These are phyloP conservation scores for Talaromyces rugulosus DNA, from an alignment of 2,329 filamentous ascomycete genomes.

Conservation along the genomic window DNA sequence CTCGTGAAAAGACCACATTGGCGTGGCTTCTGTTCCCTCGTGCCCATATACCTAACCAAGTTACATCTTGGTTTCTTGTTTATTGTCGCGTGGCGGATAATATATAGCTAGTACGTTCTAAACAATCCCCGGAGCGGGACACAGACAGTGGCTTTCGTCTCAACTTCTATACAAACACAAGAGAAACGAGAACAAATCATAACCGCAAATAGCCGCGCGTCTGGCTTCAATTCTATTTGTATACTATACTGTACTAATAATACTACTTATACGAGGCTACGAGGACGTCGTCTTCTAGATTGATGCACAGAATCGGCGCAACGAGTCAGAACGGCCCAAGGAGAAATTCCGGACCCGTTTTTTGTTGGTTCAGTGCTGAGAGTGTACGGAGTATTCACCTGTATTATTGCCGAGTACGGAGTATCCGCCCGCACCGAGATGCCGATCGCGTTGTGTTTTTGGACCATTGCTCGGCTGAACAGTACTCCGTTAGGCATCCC, in stretches of 20 bases:
- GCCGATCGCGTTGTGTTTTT: background rate
- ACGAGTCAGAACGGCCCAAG: background rate
- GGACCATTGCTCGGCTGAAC: background rate
- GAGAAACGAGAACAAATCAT: background rate
- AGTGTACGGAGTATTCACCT: no score
- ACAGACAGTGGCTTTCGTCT: no score
- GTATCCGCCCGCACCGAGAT: background rate
- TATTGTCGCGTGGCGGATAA: background rate
- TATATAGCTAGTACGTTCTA: background rate
- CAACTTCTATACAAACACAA: no score
- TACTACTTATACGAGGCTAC: background rate
- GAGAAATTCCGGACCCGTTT: background rate
- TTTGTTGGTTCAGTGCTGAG: no score
- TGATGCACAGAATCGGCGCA: background rate
- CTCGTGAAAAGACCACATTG: background rate
- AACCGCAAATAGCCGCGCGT: background rate
- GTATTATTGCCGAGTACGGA: background rate
- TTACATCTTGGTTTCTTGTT: background rate
- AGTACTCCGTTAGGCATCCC: background rate
- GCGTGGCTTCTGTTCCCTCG: background rate
- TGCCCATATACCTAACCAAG: background rate
- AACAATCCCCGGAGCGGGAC: no score
- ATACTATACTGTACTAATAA: background rate
- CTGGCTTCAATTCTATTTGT: background rate
- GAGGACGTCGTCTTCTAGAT: background rate